Base-by-base conservation (phyloP, 352 stramenopile genomes). In the Elongisporangium anandrum region DNA sequence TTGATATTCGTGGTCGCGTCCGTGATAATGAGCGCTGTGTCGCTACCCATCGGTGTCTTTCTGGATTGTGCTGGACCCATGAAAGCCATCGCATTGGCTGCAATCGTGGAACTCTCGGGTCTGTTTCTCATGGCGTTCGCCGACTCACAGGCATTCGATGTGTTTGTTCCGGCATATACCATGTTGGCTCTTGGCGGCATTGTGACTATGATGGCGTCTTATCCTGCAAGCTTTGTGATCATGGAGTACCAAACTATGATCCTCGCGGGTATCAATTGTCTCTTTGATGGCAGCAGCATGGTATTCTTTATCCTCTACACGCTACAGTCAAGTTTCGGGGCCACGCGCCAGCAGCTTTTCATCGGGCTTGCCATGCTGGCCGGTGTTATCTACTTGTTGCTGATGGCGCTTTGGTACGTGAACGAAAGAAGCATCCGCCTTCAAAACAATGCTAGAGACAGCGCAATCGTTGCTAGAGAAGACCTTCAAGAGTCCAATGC, bases 1-100 rank as follows among this genome's bases (percentile, higher is more conserved):
- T 77, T 96, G 69, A 83, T 94, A 59, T 96, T 94, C 47, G 81
- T 82, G 6, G 72, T 92, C 19, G 87, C 84, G n/a, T 85, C 82
- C 4, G 80, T 95, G 21, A 79, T 78, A 17, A 77, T 89, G 59
- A 95, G 93, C 45, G 77, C 85, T 16, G 83, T 71, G 41, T 75
- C 82, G 20, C 61, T 96, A 55, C 86, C 86, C 20, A 79, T 94
- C 16, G 87, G 87, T 38, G 68, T 93, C 59, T 86, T 94, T 47
- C 64, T 95, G 47, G 87, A 96, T 59, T 77, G 69, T 41, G 72
- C 63, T 9, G 85, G 86, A 0, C 82, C 87, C 0, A 87, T 85
- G 49, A 63, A 78, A 41, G 73, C 75, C 15, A 72, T 88, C 26
- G 69, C 68, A 0, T 22, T 70, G 5, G 83, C 80, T n/a, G 86